These are phyloP conservation scores for Asterophora parasitica DNA, from an alignment of 768 basidiomycete species.

Conservation along the genomic window DNA sequence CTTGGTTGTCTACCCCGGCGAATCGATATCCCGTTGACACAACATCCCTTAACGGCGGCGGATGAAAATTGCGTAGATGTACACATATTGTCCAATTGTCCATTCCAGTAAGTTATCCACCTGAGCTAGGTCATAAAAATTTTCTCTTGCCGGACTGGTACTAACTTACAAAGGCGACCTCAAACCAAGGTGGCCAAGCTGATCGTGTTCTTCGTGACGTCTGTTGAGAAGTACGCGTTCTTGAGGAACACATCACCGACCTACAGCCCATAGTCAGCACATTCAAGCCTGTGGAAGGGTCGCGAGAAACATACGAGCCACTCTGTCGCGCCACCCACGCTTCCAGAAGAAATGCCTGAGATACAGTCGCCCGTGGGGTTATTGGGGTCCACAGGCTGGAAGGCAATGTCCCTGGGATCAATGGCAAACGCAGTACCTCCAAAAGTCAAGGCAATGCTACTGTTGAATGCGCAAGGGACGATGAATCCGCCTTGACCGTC, in stretches of 20 bases:
- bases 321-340: slow-evolving; percentile 52
- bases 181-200: slow-evolving; percentile 52
- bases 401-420: slow-evolving; percentile 60
- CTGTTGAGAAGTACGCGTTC: slow-evolving; percentile 69
- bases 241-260: slow-evolving; percentile 75
- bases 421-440: slow-evolving; percentile 47
- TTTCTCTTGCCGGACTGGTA: too few species aligned
- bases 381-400: slow-evolving; percentile 45
- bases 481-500: slow-evolving; percentile 48
- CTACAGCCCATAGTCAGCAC: slow-evolving; percentile 12
- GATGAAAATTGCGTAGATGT: too few species aligned
- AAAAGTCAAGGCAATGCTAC: slow-evolving; percentile 43
- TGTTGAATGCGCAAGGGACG: slow-evolving; percentile 42
- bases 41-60: too few species aligned
- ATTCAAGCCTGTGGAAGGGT: not conserved
- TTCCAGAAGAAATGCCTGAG: slow-evolving; percentile 64
- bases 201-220: slow-evolving; percentile 53
- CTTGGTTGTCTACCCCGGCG: too few species aligned
- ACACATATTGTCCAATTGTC: too few species aligned
- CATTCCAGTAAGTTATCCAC: too few species aligned
- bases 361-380: slow-evolving; percentile 59
- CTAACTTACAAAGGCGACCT: not conserved
- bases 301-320: slow-evolving; percentile 51
- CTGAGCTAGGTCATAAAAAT: too few species aligned
- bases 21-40: too few species aligned